These are phyloP conservation scores for Simplicillium sp. DNA, from an alignment of 2,329 filamentous ascomycete species.

Conservation along the genomic window DNA sequence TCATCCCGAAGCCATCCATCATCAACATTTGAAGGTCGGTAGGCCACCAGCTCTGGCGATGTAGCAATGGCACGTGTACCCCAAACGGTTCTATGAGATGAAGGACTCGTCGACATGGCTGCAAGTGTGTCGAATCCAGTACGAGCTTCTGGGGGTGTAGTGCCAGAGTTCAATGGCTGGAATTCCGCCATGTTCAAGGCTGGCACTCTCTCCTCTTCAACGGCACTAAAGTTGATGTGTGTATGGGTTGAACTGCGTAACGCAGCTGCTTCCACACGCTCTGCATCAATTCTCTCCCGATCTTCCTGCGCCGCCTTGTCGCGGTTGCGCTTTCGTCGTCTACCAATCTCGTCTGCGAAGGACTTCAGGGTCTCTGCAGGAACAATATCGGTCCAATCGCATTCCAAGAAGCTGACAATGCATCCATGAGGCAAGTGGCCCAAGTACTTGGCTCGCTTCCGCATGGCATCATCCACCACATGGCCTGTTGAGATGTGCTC, in stretches of 20 bases:
- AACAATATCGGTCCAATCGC: conserved; percentile 90
- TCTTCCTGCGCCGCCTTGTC: conserved; percentile 85
- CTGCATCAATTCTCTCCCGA: conserved; percentile 71
- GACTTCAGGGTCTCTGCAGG: conserved; percentile 61
- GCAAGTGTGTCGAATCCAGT: conserved; percentile 60
- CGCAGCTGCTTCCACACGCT: conserved; percentile 66
- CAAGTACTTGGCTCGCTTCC: conserved; percentile 79
- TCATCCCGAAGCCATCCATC: conserved; percentile 87
- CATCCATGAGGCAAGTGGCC: conserved; percentile 83
- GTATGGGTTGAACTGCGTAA: conserved; percentile 42
- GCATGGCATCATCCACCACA: conserved; percentile 74
- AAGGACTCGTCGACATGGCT: conserved; percentile 73
- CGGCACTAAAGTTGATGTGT: conserved; percentile 24
- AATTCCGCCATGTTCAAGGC: conserved; percentile 52
- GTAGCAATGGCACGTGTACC: conserved; percentile 65
- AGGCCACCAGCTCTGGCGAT: conserved; percentile 43
- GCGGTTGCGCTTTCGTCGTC: conserved; percentile 63
- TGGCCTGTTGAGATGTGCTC: conserved; percentile 86
- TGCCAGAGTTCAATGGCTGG: conserved; percentile 45
- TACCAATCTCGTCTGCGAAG: conserved; percentile 69
- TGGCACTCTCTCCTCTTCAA: conserved; percentile 27
- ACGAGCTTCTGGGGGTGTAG: conserved; percentile 47
- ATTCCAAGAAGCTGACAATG: conserved; percentile 83
- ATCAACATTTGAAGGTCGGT: conserved; percentile 28
- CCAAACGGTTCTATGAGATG: conserved; percentile 75